Conservation (phyloP, 805 yeast species). For the Myxozyma mucilagina region DNA sequence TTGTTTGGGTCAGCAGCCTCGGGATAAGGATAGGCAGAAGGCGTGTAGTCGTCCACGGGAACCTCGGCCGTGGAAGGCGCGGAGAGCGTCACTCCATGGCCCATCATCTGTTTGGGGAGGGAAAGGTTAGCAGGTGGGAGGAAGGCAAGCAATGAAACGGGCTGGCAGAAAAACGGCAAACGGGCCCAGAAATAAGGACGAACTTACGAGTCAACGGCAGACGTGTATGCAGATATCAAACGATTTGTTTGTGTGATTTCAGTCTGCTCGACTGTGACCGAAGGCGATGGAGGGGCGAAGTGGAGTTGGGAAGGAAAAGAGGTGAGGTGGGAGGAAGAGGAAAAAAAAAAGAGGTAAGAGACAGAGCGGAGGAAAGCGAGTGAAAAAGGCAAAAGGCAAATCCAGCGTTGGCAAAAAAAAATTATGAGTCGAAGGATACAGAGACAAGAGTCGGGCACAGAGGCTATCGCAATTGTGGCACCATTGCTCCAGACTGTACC, state of each 20-base stretch:
- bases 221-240: constrained; percentile 3
- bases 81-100: constrained; percentile 26
- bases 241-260: not conserved
- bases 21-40: constrained; percentile 26
- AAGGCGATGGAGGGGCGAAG: not conserved
- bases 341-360: not conserved
- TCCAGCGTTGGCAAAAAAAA: constrained; percentile 7
- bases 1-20: constrained; percentile 52
- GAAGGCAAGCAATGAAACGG: not conserved
- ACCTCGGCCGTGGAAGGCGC: constrained; percentile 11
- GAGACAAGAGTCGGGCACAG: not conserved
- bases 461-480: constrained; percentile 9
- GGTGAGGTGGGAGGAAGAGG: not conserved
- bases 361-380: not conserved
- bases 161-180: not conserved
- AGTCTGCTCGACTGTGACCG: constrained; percentile 4
- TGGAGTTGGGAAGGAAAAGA: not conserved
- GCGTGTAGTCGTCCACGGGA: constrained; percentile 23
- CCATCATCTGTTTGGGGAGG: constrained; percentile 19
- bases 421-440: not conserved
- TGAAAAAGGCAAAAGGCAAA: constrained; percentile 3
- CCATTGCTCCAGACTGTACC: not conserved
- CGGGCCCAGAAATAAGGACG: not conserved
- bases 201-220: constrained; percentile 8
- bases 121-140: not conserved